Percentiles rank a stretch among this genome's conserved stretches.
Evolutionary conservation across 2,329 filamentous ascomycete species (phyloP).

Genomic region (Cladophialophora yegresii): DNA sequence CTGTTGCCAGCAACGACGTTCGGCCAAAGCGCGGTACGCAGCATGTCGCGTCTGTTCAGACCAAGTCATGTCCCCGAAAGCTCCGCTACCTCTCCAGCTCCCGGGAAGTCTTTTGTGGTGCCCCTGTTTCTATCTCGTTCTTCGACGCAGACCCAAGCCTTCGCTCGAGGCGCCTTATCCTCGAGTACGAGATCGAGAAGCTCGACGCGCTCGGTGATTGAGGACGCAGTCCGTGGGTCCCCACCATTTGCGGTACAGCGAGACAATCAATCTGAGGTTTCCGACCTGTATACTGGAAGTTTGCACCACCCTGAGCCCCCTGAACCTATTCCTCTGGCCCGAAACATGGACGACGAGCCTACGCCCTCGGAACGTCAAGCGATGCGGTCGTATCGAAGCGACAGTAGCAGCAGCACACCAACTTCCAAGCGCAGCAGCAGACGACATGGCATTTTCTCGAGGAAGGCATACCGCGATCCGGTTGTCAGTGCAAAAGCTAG

Average conservation of each 20-base stretch:
- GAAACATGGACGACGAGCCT: slow-evolving; percentile 13
- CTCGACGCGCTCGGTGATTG: slow-evolving; percentile 38
- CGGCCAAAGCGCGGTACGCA: slow-evolving; percentile 12
- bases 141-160: slow-evolving; percentile 22
- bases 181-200: slow-evolving; percentile 31
- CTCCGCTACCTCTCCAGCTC: slow-evolving; percentile 14
- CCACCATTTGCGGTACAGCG: slow-evolving; percentile 20
- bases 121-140: slow-evolving; percentile 25
- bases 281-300: slow-evolving; percentile 26
- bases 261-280: slow-evolving; percentile 17
- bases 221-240: slow-evolving; percentile 28
- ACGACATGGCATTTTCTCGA: slow-evolving; percentile 47
- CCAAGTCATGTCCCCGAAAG: slow-evolving; percentile 4
- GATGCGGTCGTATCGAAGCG: slow-evolving; percentile 13
- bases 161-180: slow-evolving; percentile 20
- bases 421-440: slow-evolving; percentile 11
- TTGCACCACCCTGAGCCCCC: background rate
- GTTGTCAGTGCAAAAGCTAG: slow-evolving; percentile 41
- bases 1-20: background rate
- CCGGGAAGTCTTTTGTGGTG: slow-evolving; percentile 27
- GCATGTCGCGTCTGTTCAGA: slow-evolving; percentile 23
- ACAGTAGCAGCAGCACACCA: slow-evolving; percentile 15
- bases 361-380: slow-evolving; percentile 10
- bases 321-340: slow-evolving; percentile 4
- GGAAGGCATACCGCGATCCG: slow-evolving; percentile 51